These are phyloP conservation scores for Ricinus communis DNA, from an alignment of 345 rosid species.

Conservation along the genomic window DNA sequence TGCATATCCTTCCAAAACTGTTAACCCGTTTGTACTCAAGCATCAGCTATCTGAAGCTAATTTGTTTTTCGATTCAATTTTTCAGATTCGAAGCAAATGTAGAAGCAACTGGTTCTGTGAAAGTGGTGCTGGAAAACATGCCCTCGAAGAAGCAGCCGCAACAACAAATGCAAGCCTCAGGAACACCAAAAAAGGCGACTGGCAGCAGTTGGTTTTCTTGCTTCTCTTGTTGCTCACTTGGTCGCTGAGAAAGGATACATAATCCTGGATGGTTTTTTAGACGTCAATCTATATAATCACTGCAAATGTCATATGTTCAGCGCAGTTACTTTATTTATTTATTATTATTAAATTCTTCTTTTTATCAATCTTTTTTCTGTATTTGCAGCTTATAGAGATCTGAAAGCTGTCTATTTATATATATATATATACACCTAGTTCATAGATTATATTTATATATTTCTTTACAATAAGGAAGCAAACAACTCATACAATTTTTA, in stretches of 20 bases:
- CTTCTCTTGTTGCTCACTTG: constrained; percentile 48
- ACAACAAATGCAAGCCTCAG: constrained; percentile 5
- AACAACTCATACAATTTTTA: too few relatives aligned
- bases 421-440: too few relatives aligned
- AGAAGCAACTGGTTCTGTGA: constrained; percentile 16
- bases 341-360: too few relatives aligned
- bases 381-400: too few relatives aligned
- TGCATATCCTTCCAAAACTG: too few relatives aligned
- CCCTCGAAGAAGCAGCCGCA: neutral
- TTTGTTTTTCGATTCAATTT: neutral
- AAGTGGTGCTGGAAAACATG: constrained; percentile 7
- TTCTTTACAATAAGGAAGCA: too few relatives aligned
- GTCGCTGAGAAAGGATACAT: constrained; percentile 5
- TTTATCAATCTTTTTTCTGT: too few relatives aligned
- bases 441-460: too few relatives aligned
- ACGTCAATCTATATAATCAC: too few relatives aligned
- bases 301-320: too few relatives aligned
- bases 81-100: constrained; percentile 43
- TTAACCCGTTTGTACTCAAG: neutral
- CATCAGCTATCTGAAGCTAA: neutral
- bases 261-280: neutral
- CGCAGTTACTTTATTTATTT: too few relatives aligned
- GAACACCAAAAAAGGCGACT: constrained; percentile 18
- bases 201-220: constrained; percentile 49
- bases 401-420: too few relatives aligned